Percentiles rank a stretch among this genome's conserved stretches.
Conservation (phyloP, 164 flowering plant genomes). For the Vitis vinifera region ASM3070453v1 NC_081823.1:24896001-24896500, state of each 20-base stretch:
- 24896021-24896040: neutral
- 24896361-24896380: conserved; percentile 86
- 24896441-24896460: no score
- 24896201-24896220: conserved; percentile 98
- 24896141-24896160: conserved; percentile 85
- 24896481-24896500: no score
- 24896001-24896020: conserved; percentile 3
- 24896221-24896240: conserved; percentile 99
- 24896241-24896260: conserved; percentile 78
- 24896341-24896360: conserved; percentile 79
- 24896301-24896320: no score
- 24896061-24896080: conserved; percentile 25
- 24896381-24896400: conserved; percentile 97
- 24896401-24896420: conserved; percentile 86
- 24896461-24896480: no score
- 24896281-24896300: no score
- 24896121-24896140: conserved; percentile 72
- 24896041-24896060: neutral
- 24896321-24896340: no score
- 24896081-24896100: conserved; percentile 74
- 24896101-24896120: conserved; percentile 74
- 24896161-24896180: conserved; percentile 98
- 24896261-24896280: no score
- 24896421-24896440: no score
- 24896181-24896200: conserved; percentile 93